Base-by-base conservation (phyloP, 345 rosid genomes). In the Acer saccharum region DNA sequence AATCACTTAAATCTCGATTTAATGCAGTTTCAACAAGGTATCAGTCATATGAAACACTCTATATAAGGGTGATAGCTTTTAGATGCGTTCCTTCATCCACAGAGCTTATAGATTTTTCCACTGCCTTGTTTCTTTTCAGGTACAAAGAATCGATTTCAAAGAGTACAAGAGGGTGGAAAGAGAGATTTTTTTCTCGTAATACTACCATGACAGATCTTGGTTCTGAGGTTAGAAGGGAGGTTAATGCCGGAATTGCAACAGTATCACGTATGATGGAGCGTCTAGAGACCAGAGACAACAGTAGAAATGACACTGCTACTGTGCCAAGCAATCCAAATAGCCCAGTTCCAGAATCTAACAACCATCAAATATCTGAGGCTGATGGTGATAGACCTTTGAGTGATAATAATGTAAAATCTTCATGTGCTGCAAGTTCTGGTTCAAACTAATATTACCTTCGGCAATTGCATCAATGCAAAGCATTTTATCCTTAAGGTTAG, bases 141-240 rank as follows among this genome's bases (percentile, higher is more conserved):
- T 96, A 92, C 85, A 96, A 91, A 81, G 99, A 96, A 73, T 94
- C 99, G 1, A 87, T 96, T 83, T 88, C 98, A 73, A 96, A 89
- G 91, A 87, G 97, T 83, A 94, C 99, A 55, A 86, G 94, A 82
- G 97, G 86, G 74, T 96, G 97, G 99, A 96, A 89, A 78, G 99
- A 96, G 77, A 89, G 89, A 80, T 84, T 94, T 76, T 96, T 94
- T 83, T 89, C 94, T 81, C 95, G 97, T 74, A 96, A 85, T 77
- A 84, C 86, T 48, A 76, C 92, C 67, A 81, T 89, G 90, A 86
- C 88, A 11, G 97, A 92, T 74, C 72, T 89, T 80, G 91, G 97
- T 77, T 88, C 95, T 71, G 97, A 92, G 83, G 97, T 87, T 71
- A 87, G 88, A 85, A 88, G 94, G 88, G 99, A 93, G 84, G 97